Evolutionary conservation across 202 grass and related monocot genomes (phyloP), one percentile per base, ranked within the genome.

Genomic region (Eragrostis tef): DNA sequence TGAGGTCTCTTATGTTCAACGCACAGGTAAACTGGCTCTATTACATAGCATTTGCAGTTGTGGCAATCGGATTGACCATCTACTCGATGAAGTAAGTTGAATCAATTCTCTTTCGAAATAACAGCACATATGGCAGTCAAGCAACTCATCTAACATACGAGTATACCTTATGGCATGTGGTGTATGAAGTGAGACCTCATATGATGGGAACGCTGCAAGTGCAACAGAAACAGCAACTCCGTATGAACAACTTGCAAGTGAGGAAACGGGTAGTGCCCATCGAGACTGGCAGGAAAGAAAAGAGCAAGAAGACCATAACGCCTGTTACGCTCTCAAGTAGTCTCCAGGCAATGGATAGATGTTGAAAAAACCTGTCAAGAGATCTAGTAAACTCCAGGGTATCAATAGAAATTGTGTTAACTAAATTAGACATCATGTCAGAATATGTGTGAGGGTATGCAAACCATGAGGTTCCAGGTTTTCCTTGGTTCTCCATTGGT

Each of bases 41-140:
- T 45, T 87, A 82, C 65, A 65, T 72, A 64, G 70, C 88, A 64
- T 81, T 88, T 49, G 36, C 42, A 39, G 57, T 79, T 29, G 91
- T 89, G 47, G 72, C 80, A 24, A 74, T 82, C 53, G 84, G 88
- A 63, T 54, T 94, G 52, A 71, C 89, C 60, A 79, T 89, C 63
- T 89, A 91, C 79, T 87, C 92, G 13, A 29, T 83, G 42, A 84
- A 86, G 86, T 87, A 86, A 78, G 69, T 53, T 64, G 27, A 44
- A 82, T 34, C 47, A 69, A 64, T 24, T 17, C 24, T 73, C 49
- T 49, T 14, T 64, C 7, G 24, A 48, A 34, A 39, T 7, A 26
- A 22, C 41, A 5, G 50, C 15, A 16, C 0, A 8, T 41, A 43
- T 12, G n/a, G 8, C 25, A 51, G 44, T 72, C 26, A 72, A 71